phyloP scores from a whole-genome alignment of 169 alveolate genomes.

The Plasmodium relictum region DNA sequence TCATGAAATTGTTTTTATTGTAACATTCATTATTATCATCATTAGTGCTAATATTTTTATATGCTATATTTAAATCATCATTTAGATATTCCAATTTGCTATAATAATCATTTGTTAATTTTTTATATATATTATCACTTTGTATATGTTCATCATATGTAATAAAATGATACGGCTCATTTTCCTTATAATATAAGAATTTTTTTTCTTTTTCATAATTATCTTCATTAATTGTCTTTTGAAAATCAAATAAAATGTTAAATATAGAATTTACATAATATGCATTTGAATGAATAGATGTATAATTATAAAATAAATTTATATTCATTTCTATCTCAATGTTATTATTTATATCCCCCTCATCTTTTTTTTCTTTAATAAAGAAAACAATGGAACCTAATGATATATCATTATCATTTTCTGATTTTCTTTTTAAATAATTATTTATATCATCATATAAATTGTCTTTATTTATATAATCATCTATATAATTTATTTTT shows the following conservation, averaged over 20 bases:
- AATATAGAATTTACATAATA: slow-evolving; percentile 47
- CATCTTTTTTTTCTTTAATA: slow-evolving; percentile 31
- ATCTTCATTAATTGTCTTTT: slow-evolving; percentile 7
- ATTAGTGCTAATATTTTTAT: background rate
- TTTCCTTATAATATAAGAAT: background rate
- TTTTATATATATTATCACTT: background rate
- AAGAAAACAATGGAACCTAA: slow-evolving; percentile 41
- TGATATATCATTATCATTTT: slow-evolving; percentile 12
- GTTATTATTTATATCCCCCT: background rate
- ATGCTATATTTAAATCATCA: background rate
- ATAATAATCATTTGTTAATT: background rate
- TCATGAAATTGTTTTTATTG: too few relatives aligned
- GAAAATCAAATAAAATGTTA: slow-evolving; percentile 53
- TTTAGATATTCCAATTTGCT: background rate
- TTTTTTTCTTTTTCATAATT: background rate
- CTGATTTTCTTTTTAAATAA: slow-evolving; percentile 16
- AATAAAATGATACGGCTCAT: background rate
- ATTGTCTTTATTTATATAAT: slow-evolving; percentile 26
- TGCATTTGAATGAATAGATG: slow-evolving; percentile 71
- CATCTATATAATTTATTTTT: slow-evolving; percentile 48
- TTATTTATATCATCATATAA: slow-evolving; percentile 35
- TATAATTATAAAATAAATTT: slow-evolving; percentile 59
- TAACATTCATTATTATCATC: background rate
- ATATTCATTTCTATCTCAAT: slow-evolving; percentile 41
- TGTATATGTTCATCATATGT: background rate